Conservation (phyloP, 2,329 filamentous ascomycete species). For the Triangularia setosa region DNA sequence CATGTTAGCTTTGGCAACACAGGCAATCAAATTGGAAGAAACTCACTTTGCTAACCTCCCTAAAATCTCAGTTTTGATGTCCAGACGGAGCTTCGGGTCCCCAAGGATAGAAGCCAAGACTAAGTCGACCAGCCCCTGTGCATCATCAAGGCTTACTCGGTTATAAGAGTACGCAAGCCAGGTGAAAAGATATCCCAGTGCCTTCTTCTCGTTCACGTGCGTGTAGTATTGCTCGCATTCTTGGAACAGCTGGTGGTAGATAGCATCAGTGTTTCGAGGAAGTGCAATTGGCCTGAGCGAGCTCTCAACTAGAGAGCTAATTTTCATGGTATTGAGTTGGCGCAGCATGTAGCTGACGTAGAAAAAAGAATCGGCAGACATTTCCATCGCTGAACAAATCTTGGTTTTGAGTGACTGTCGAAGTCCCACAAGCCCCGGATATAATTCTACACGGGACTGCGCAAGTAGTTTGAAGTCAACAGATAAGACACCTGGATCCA, state of each 20-base stretch:
- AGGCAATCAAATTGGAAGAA: not conserved
- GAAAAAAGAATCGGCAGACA: slow-evolving; percentile 2
- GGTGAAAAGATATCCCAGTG: slow-evolving; percentile 2
- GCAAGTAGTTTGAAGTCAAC: not conserved
- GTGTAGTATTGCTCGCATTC: slow-evolving; percentile 4
- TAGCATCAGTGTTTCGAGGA: not conserved
- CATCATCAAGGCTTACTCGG: not conserved
- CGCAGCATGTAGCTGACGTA: slow-evolving; percentile 3
- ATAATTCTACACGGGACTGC: not conserved
- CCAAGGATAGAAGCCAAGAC: not conserved
- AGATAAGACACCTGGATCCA: not conserved
- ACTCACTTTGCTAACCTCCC: not conserved
- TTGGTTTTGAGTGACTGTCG: not conserved
- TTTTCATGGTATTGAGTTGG: slow-evolving; percentile 1
- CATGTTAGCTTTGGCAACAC: not conserved
- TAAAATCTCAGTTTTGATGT: slow-evolving; percentile 1
- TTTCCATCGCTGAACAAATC: not conserved
- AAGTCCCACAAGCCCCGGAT: not conserved
- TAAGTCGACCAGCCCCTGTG: not conserved
- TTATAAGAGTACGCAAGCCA: slow-evolving; percentile 4
- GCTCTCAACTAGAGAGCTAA: not conserved
- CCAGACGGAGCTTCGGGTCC: not conserved
- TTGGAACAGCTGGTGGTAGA: slow-evolving; percentile 2
- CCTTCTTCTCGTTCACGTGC: not conserved
- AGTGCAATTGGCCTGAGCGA: not conserved